Evolutionary conservation across 1,284 basidiomycete species (phyloP), one percentile per base, ranked within the genome.

Genomic region (Ustilago trichophora): DNA sequence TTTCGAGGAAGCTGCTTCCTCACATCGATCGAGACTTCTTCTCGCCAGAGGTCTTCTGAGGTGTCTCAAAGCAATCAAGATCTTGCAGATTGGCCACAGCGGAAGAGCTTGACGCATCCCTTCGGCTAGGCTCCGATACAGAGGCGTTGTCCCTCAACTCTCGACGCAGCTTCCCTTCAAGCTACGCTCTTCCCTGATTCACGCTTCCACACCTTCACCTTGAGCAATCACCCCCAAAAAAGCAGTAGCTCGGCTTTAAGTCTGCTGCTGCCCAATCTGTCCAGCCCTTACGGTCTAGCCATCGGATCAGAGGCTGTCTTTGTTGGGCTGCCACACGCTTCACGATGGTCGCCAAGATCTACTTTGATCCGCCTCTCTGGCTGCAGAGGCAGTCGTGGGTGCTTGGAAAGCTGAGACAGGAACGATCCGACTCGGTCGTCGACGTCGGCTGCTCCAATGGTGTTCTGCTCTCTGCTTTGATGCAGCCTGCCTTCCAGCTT

Each of bases 381-480:
- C 50, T 70, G 29, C 67, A 69, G 51, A 55, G 68, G 32, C 68
- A 72, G 40, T 58, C 63, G 3, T 72, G 68, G 68, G 60, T 72
- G 7, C 54, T 67, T 9, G 46, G 47, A 34, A 54, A 68, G 31
- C 50, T 72, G 13, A 36, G 68, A 22, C 47, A 63, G 34, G 64
- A 59, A n/a, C 43, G 50, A 16, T 56, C 64, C 29, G 58, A 68
- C 25, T 72, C 68, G 13, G 68, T 67, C 31, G 60, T 71, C 44
- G 67, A 71, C n/a, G 55, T 70, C 13, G 71, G 68, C 18, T 71
- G 71, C 45, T 65, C 65, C 22, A 70, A 66, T 16, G 66, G 64
- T 9, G 57, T 59, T 13, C 58, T 73, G 18, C 64, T 73, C n/a
- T 66, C 63, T 4, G 56, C 57, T 7, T 35, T 73, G 13, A 62